Evolutionary conservation across 1,284 basidiomycete genomes (phyloP).

Genomic region (Bjerkandera adusta): DNA sequence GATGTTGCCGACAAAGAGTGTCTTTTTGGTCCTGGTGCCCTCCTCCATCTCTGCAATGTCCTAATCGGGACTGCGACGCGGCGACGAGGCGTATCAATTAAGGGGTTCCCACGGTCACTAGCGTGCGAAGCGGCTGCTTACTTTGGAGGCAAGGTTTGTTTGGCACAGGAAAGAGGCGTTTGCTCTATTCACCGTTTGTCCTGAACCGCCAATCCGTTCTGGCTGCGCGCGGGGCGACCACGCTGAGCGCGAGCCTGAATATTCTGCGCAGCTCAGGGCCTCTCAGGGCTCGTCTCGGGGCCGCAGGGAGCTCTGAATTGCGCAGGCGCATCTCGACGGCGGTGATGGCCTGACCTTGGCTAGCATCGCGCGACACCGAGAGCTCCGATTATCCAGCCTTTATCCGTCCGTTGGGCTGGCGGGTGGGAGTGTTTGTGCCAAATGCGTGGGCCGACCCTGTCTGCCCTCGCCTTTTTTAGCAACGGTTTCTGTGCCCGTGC

Average conservation of each 20-base stretch:
- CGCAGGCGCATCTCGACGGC: not conserved
- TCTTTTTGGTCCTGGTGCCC: constrained; percentile 78
- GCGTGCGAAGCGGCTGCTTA: constrained; percentile 5
- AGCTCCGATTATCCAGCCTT: constrained; percentile 17
- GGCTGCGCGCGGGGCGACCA: too few relatives aligned
- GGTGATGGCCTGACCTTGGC: not conserved
- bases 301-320: too few relatives aligned
- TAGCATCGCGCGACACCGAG: constrained; percentile 5
- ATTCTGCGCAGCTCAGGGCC: too few relatives aligned
- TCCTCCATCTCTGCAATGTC: constrained; percentile 56
- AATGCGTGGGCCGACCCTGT: constrained; percentile 10
- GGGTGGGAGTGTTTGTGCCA: constrained; percentile 14
- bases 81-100: constrained; percentile 9
- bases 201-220: not conserved
- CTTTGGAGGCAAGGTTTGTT: not conserved
- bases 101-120: constrained; percentile 15
- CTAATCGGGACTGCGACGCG: constrained; percentile 12
- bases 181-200: not conserved
- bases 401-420: constrained; percentile 15
- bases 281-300: too few relatives aligned
- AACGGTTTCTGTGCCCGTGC: constrained; percentile 15
- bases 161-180: not conserved
- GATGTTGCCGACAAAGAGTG: constrained; percentile 75
- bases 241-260: too few relatives aligned
- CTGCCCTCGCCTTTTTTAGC: constrained; percentile 16